Base-by-base conservation (phyloP, 345 rosid species). In the Salix arbutifolia region DNA sequence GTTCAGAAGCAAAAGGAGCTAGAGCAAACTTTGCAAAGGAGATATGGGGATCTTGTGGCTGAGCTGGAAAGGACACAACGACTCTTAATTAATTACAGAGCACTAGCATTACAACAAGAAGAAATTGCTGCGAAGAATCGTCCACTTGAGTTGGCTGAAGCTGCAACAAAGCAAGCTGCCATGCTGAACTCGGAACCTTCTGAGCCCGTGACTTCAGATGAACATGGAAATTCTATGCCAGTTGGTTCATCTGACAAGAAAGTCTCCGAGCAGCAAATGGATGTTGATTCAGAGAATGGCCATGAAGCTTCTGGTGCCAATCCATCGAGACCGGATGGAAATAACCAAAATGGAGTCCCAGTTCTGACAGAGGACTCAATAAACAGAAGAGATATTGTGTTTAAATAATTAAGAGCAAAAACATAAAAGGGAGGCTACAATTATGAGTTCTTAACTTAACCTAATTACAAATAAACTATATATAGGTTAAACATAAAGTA, bases 1-100 rank as follows among this genome's bases (percentile, higher is more conserved):
- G 96, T 96, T 68, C 84, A 31, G 81, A 96, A 94, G 87, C 99
- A 94, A 69, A 94, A 94, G 86, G 95, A 90, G 81, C 92, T 90
- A 0, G 98, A 96, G 86, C 83, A 78, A 77, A 90, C 86, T 66
- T 78, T 92, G 70, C 99, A 96, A 79, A 79, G 77, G 48, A 89
- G 89, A 35, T 96, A 94, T 58, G 98, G 97, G n/a, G 78, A 82
- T 80, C 88, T 86, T 74, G 77, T 33, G 35, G 35, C 35, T 33
- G 35, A 33, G 35, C 35, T 33, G 74, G 98, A 91, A 82, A 89
- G 86, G 76, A 74, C 82, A 58, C 90, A 86, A 78, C 85, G 71
- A 65, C 76, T 87, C 31, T 75, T 88, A 28, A 82, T 83, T 37
- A 77, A 76, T 37, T 82, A 81, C 80, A 84, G 91, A 84, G 85